phyloP scores from a whole-genome alignment of 208 protist species.

The Crithidia sp. region DNA sequence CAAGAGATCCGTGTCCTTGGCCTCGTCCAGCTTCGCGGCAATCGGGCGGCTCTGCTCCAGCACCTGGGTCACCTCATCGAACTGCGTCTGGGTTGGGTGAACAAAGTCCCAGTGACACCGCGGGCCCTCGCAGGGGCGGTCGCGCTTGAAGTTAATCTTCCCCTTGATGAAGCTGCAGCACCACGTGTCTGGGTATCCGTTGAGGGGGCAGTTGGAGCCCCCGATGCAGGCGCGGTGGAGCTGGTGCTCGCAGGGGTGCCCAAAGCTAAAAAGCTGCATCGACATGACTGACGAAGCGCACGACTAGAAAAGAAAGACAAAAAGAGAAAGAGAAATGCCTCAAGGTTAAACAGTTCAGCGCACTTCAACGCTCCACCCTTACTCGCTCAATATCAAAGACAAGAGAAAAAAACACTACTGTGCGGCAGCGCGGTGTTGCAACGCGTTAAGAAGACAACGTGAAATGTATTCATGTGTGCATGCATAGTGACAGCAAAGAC shows the following conservation, averaged over 20 bases:
- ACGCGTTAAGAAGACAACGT: too few species aligned
- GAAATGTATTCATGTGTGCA: too few species aligned
- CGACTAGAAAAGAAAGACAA: constrained; percentile 4
- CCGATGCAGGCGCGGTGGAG: constrained; percentile 86
- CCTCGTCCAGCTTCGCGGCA: constrained; percentile 79
- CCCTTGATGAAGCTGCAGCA: constrained; percentile 92
- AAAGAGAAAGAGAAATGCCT: neutral
- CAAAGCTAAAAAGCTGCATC: constrained; percentile 90
- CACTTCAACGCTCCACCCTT: too few species aligned
- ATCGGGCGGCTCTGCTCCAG: constrained; percentile 84
- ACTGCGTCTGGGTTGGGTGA: constrained; percentile 80
- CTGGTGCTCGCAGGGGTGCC: constrained; percentile 91
- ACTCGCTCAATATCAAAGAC: neutral
- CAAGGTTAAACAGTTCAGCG: neutral
- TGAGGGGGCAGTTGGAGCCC: constrained; percentile 81
- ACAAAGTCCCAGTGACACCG: constrained; percentile 89
- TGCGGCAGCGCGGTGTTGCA: too few species aligned
- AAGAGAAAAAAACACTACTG: neutral
- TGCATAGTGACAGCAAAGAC: too few species aligned
- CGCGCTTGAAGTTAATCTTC: constrained; percentile 93
- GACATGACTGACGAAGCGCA: constrained; percentile 34
- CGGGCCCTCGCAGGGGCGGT: constrained; percentile 87
- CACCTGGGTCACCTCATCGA: constrained; percentile 86
- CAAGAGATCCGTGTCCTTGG: constrained; percentile 72
- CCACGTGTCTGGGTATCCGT: constrained; percentile 89